A percentile compares a stretch with the other conserved stretches of the same genome.
These are phyloP conservation scores for Diplodia sapinea DNA, from an alignment of 2,329 filamentous ascomycete genomes.

Conservation along the genomic window DNA sequence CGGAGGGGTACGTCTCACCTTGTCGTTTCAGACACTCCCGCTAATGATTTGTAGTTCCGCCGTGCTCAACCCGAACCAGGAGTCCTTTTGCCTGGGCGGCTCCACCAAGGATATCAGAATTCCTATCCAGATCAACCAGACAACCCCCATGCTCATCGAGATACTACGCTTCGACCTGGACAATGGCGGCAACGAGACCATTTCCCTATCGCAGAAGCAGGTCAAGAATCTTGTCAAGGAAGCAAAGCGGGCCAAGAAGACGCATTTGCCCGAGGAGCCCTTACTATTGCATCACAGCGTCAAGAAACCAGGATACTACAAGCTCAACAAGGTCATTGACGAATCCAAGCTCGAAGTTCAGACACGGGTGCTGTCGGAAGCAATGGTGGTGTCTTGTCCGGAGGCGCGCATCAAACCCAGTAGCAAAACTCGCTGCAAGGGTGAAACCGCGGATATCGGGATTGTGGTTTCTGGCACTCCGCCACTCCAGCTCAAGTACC, in stretches of 20 bases:
- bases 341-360: slow-evolving; percentile 94
- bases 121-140: slow-evolving; percentile 93
- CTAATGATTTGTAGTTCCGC: slow-evolving; percentile 66
- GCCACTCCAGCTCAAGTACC: slow-evolving; percentile 91
- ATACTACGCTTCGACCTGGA: slow-evolving; percentile 86
- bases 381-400: slow-evolving; percentile 85
- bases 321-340: slow-evolving; percentile 83
- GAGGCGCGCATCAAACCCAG: slow-evolving; percentile 73
- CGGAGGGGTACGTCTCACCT: slow-evolving; percentile 72
- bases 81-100: slow-evolving; percentile 80
- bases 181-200: slow-evolving; percentile 77
- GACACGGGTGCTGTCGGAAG: slow-evolving; percentile 72
- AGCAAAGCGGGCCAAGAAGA: slow-evolving; percentile 63
- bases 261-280: slow-evolving; percentile 58
- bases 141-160: slow-evolving; percentile 85
- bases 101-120: slow-evolving; percentile 67
- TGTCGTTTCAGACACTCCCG: slow-evolving; percentile 22
- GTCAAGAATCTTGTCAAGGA: slow-evolving; percentile 76
- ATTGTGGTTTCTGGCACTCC: slow-evolving; percentile 87
- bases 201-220: slow-evolving; percentile 75
- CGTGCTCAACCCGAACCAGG: slow-evolving; percentile 79
- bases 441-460: slow-evolving; percentile 83
- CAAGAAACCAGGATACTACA: slow-evolving; percentile 88
- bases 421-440: slow-evolving; percentile 75
- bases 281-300: slow-evolving; percentile 74